phyloP scores from a whole-genome alignment of 2,329 filamentous ascomycete species.

The Aspergillus transmontanensis region DNA sequence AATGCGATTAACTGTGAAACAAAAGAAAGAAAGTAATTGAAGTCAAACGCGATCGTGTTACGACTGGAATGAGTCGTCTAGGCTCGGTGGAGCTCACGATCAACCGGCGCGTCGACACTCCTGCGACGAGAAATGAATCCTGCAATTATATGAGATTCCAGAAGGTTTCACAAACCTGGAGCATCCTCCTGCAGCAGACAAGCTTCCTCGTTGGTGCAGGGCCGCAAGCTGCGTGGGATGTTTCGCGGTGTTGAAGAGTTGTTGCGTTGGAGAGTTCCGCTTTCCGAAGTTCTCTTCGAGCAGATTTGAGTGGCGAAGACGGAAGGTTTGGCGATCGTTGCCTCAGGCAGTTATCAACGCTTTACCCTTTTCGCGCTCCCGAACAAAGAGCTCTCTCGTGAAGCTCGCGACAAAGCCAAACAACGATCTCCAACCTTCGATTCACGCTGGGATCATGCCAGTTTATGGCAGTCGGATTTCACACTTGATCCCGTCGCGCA shows the following conservation, averaged over 20 bases:
- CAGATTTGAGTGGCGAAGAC: constrained; percentile 41
- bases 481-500: constrained; percentile 14
- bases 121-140: constrained; percentile 29
- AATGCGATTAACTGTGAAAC: constrained; percentile 8
- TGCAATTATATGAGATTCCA: constrained; percentile 26
- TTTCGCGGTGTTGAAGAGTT: constrained; percentile 25
- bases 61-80: constrained; percentile 29
- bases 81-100: constrained; percentile 37
- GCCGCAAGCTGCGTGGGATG: constrained; percentile 28
- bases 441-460: constrained; percentile 26
- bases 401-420: background rate
- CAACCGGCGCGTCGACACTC: constrained; percentile 36
- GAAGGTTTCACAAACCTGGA: constrained; percentile 39
- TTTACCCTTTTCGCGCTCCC: constrained; percentile 5
- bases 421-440: constrained; percentile 9
- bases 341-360: constrained; percentile 21
- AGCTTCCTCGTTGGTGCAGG: constrained; percentile 28
- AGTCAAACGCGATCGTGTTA: constrained; percentile 27
- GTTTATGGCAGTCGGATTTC: constrained; percentile 22
- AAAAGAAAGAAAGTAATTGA: constrained; percentile 20
- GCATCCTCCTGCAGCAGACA: constrained; percentile 38
- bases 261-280: constrained; percentile 30
- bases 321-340: constrained; percentile 34
- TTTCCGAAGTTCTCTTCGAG: constrained; percentile 24
- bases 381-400: background rate